Conservation (phyloP, 2,329 filamentous ascomycete species). For the Pseudopyrenochaeta lycopersici region DNA sequence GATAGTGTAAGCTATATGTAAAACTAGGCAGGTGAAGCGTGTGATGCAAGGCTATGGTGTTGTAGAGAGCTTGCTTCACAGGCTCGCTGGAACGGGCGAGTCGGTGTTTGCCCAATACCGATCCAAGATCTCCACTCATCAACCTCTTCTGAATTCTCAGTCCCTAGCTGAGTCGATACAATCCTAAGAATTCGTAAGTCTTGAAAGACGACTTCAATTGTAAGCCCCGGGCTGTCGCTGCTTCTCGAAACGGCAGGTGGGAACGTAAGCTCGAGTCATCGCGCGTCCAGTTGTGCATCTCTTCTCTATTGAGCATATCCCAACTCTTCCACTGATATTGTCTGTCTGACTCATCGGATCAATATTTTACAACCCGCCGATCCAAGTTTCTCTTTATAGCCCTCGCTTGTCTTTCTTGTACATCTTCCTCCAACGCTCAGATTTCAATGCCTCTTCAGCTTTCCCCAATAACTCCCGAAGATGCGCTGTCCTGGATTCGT, state of each 20-base stretch:
- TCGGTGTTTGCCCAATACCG: too few species aligned
- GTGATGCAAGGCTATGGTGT: too few species aligned
- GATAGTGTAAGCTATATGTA: too few species aligned
- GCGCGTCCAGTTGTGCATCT: neutral
- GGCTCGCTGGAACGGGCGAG: too few species aligned
- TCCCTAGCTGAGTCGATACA: too few species aligned
- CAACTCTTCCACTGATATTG: neutral
- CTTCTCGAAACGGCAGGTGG: neutral
- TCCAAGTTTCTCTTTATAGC: neutral
- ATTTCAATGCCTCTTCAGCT: constrained; percentile 35
- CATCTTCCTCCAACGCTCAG: neutral
- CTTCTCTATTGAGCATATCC: neutral
- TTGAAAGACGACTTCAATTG: too few species aligned
- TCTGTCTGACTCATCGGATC: neutral
- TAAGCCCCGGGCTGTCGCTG: too few species aligned
- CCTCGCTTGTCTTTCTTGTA: neutral
- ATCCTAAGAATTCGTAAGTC: too few species aligned
- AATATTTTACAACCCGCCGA: neutral
- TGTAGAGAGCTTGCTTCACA: too few species aligned
- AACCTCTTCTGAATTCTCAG: too few species aligned
- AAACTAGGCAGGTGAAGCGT: too few species aligned
- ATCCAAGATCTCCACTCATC: too few species aligned
- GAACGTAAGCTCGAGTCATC: neutral
- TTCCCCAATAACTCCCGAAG: constrained; percentile 24
- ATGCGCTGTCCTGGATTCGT: constrained; percentile 40